Evolutionary conservation across 2,329 filamentous ascomycete species (phyloP), one percentile per base, ranked within the genome.

Genomic region (Arthroderma uncinatum): DNA sequence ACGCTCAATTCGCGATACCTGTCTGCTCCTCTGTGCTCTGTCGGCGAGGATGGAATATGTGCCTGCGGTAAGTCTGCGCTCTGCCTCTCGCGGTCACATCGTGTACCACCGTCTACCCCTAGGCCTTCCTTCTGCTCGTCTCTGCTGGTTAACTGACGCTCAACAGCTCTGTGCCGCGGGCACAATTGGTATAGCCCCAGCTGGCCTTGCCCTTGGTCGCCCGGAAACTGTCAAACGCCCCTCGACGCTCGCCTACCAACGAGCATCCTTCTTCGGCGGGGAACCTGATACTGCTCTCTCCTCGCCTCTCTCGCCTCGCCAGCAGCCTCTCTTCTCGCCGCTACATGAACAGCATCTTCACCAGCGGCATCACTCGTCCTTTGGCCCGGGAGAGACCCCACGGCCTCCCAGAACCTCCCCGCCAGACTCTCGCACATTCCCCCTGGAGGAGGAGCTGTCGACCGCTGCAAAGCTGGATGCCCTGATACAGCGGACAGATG

Each of bases 101-200:
- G 19, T 34, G 14, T 53, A 14, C n/a, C n/a, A 19, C 37, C 36
- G 28, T 5, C 12, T 56, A 28, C 12, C 47, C 47, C 19, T 2
- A 9, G 16, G 23, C 23, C 3, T 19, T 4, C 19, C 14, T 10
- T 47, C 42, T 21, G 16, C 7, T 3, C 42, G 3, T 47, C 42
- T 19, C n/a, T 7, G 14, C 42, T 25, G 5, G 7, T n/a, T 19
- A 12, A 9, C 33, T 39, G n/a, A 21, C 25, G 25, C 4, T 42
- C 12, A 30, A 68, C 68, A 83, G 81, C 77, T 84, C 65, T 82
- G 79, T 79, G 82, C 82, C 66, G 73, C 81, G 68, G 80, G 80
- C 74, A 82, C 80, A 65, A 74, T 83, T 71, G 80, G 79, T 68
- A 76, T 82, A 62, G 82, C 81, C 62, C 76, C 79, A 57, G 74